These are phyloP conservation scores for Ambrosiella cleistominuta DNA, from an alignment of 2,329 filamentous ascomycete genomes.

Conservation along the genomic window DNA sequence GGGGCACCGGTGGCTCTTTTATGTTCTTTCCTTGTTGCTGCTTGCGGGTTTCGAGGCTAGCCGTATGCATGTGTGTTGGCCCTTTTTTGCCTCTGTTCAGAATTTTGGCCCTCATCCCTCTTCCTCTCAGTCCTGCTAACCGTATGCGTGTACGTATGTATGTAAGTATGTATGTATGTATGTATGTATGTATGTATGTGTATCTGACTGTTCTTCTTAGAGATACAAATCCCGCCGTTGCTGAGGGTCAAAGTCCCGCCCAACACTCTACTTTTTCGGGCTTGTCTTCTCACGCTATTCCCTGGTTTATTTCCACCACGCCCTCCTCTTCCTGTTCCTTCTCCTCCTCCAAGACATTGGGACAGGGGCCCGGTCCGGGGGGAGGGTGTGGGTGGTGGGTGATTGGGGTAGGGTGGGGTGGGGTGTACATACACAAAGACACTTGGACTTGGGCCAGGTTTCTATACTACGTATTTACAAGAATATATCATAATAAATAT, in stretches of 20 bases:
- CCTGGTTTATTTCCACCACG: not conserved
- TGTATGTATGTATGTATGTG: no score
- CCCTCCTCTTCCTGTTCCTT: not conserved
- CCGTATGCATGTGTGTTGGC: not conserved
- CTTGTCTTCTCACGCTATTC: not conserved
- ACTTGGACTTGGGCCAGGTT: no score
- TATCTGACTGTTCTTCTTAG: not conserved
- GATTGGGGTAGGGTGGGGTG: not conserved
- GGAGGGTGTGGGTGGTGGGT: not conserved
- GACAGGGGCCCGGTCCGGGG: not conserved
- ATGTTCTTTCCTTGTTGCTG: not conserved
- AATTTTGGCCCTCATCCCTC: not conserved
- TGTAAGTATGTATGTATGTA: no score
- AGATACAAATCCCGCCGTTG: not conserved
- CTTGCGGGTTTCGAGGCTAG: conserved; percentile 1
- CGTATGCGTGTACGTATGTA: no score
- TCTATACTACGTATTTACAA: no score
- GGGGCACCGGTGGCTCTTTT: conserved; percentile 7
- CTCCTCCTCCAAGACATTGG: not conserved
- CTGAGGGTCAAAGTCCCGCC: not conserved
- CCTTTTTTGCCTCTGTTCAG: not conserved
- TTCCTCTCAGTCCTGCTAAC: not conserved
- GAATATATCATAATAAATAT: no score
- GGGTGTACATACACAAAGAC: not conserved
- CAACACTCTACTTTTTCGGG: not conserved